Conservation (phyloP, 495 filamentous ascomycete genomes). For the Aspergillus nanangensis region DNA sequence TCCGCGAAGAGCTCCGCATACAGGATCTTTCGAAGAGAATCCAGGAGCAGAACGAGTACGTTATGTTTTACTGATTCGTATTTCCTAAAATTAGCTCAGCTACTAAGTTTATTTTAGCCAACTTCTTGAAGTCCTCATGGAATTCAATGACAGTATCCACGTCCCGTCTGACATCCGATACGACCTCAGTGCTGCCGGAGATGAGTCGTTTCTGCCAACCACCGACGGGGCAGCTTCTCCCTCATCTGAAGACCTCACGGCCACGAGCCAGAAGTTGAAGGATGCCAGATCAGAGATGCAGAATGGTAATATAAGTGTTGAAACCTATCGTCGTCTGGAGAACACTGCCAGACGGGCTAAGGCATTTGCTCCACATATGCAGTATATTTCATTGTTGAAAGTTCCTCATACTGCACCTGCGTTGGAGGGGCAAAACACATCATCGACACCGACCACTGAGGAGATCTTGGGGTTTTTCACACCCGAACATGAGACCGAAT, state of each 20-base stretch:
- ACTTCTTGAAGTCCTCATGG: slow-evolving; percentile 77
- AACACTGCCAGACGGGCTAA: slow-evolving; percentile 33
- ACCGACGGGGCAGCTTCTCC: slow-evolving; percentile 36
- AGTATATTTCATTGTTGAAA: slow-evolving; percentile 29
- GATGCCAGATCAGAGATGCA: slow-evolving; percentile 41
- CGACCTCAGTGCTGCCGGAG: slow-evolving; percentile 44
- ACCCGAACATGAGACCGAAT: slow-evolving; percentile 75
- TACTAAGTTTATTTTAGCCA: slow-evolving; percentile 45
- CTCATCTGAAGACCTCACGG: slow-evolving; percentile 31
- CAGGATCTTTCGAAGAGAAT: slow-evolving; percentile 71
- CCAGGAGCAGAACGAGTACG: slow-evolving; percentile 81
- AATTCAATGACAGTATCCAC: slow-evolving; percentile 75
- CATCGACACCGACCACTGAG: slow-evolving; percentile 14
- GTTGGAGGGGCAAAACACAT: slow-evolving; percentile 12
- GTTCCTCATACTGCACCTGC: slow-evolving; percentile 25
- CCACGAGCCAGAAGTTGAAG: slow-evolving; percentile 34
- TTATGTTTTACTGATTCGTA: too few species aligned
- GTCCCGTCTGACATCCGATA: slow-evolving; percentile 72
- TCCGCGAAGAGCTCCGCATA: slow-evolving; percentile 72
- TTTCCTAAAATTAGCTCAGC: background rate
- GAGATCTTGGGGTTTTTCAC: slow-evolving; percentile 57
- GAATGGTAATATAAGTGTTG: slow-evolving; percentile 33
- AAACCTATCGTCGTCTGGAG: slow-evolving; percentile 37
- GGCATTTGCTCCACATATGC: slow-evolving; percentile 31
- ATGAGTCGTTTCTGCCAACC: slow-evolving; percentile 32